Conservation (phyloP, 23 red algal species). For the Gracilaria vermiculophylla region DNA sequence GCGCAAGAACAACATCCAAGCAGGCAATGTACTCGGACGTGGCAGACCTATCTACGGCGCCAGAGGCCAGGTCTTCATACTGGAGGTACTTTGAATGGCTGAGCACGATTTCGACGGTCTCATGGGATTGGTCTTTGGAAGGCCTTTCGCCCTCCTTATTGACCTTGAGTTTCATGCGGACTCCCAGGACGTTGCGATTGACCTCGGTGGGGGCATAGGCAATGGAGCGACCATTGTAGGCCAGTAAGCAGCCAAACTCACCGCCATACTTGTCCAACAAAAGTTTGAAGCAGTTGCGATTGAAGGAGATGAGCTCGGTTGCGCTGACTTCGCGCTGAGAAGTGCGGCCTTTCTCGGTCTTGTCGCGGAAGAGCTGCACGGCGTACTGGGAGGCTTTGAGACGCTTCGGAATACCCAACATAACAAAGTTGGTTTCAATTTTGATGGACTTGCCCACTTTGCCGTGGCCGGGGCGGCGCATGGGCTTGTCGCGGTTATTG, state of each 20-base stretch:
- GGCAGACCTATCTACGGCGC: not conserved
- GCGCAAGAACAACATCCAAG: constrained; percentile 52
- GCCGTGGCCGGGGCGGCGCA: constrained; percentile 19
- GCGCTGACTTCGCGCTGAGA: constrained; percentile 10
- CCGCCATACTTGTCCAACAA: not conserved
- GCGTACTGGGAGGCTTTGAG: constrained; percentile 42
- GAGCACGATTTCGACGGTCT: constrained; percentile 24
- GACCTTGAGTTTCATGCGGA: not conserved
- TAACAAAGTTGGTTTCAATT: constrained; percentile 46
- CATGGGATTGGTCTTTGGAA: not conserved
- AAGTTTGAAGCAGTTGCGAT: constrained; percentile 31
- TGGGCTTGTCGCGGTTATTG: not conserved
- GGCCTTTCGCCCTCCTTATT: constrained; percentile 22
- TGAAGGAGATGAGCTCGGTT: constrained; percentile 28
- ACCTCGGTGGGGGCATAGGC: constrained; percentile 50
- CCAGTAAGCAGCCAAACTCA: constrained; percentile 27
- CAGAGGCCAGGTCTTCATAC: constrained; percentile 27
- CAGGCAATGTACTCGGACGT: constrained; percentile 10
- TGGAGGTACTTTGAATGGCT: constrained; percentile 52
- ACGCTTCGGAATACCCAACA: not conserved
- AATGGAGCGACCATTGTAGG: constrained; percentile 60
- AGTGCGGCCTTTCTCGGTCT: constrained; percentile 2
- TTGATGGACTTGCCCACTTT: constrained; percentile 14
- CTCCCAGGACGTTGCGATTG: not conserved
- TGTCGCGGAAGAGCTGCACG: constrained; percentile 31